Conservation (phyloP, 495 filamentous ascomycete species). For the Daldinia loculata region DNA sequence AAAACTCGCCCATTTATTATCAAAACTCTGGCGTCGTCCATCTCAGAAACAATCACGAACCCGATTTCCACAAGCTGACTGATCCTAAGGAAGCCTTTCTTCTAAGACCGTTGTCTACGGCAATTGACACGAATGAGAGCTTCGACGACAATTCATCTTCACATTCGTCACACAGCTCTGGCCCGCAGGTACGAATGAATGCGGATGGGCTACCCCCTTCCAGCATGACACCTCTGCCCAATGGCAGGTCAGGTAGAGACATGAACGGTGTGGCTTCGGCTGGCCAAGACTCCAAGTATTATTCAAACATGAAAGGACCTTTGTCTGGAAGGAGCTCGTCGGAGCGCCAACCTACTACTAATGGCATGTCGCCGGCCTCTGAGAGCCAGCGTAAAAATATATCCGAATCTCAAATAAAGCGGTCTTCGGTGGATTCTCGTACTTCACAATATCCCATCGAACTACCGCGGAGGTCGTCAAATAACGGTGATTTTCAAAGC, state of each 20-base stretch:
- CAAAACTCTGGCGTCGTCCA: slow-evolving; percentile 49
- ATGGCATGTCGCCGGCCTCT: slow-evolving; percentile 22
- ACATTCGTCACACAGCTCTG: slow-evolving; percentile 49
- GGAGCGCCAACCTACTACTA: slow-evolving; percentile 26
- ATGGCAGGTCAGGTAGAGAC: slow-evolving; percentile 48
- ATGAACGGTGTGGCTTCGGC: slow-evolving; percentile 27
- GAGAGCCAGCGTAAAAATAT: slow-evolving; percentile 38
- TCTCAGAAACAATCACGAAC: slow-evolving; percentile 48
- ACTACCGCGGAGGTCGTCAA: slow-evolving; percentile 45
- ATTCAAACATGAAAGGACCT: slow-evolving; percentile 27
- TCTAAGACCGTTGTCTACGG: slow-evolving; percentile 35
- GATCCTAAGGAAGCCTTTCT: slow-evolving; percentile 40
- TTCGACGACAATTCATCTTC: slow-evolving; percentile 51
- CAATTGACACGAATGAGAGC: slow-evolving; percentile 49
- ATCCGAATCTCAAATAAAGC: slow-evolving; percentile 35
- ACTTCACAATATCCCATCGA: slow-evolving; percentile 47
- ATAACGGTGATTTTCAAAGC: slow-evolving; percentile 44
- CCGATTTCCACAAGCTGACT: slow-evolving; percentile 44
- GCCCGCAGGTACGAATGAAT: slow-evolving; percentile 47
- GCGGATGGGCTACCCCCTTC: slow-evolving; percentile 47
- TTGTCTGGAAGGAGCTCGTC: slow-evolving; percentile 28
- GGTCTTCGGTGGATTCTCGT: slow-evolving; percentile 46
- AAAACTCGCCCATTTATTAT: slow-evolving; percentile 57
- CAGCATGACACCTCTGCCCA: slow-evolving; percentile 48
- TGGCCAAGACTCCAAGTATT: slow-evolving; percentile 31